A percentile compares a stretch with the other conserved stretches of the same genome.
Conservation (phyloP, 2,329 filamentous ascomycete species). For the Exophiala sp. region DNA sequence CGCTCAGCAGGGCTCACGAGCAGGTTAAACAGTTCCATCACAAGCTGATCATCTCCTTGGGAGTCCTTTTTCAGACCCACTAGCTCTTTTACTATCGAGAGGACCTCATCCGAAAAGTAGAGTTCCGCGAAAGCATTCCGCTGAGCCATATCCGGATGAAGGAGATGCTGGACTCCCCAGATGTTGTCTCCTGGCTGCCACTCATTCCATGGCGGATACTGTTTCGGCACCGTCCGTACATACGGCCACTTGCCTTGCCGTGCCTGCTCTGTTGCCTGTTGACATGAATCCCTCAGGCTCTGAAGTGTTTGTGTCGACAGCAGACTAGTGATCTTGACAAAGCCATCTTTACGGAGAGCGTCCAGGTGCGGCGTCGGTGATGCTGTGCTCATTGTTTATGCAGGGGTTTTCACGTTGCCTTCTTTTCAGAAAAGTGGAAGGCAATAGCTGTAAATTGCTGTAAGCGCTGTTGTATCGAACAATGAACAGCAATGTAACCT, state of each 20-base stretch:
- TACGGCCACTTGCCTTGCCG: constrained; percentile 73
- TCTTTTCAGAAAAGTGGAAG: background rate
- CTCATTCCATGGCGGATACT: constrained; percentile 82
- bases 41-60: constrained; percentile 58
- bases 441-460: background rate
- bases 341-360: constrained; percentile 67
- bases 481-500: background rate
- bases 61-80: constrained; percentile 44
- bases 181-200: constrained; percentile 61
- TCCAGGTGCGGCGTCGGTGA: constrained; percentile 41
- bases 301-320: constrained; percentile 56
- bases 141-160: constrained; percentile 65
- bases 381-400: background rate
- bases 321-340: constrained; percentile 66
- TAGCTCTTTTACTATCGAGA: constrained; percentile 63
- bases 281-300: constrained; percentile 58
- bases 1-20: constrained; percentile 65
- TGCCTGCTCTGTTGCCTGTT: constrained; percentile 57
- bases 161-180: constrained; percentile 84
- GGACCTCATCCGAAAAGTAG: constrained; percentile 68
- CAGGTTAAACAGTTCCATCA: constrained; percentile 87
- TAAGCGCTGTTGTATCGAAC: background rate
- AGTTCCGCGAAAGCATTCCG: constrained; percentile 59
- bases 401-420: background rate
- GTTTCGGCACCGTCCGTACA: constrained; percentile 80